Evolutionary conservation across 495 filamentous ascomycete species (phyloP), one percentile per base, ranked within the genome.

Genomic region (Trichoderma asperelloides): DNA sequence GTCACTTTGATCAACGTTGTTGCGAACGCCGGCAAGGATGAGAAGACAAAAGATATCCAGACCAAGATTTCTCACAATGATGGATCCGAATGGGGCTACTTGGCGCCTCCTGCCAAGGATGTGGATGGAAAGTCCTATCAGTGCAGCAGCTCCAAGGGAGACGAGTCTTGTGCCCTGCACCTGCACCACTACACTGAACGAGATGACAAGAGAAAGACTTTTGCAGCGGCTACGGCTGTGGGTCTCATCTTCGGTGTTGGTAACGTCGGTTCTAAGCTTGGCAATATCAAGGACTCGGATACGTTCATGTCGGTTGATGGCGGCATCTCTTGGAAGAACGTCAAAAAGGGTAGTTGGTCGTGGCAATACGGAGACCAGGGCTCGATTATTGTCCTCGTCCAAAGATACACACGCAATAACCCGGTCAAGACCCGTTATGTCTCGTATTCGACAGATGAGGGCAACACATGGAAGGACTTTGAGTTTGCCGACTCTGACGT

Each of bases 301-400:
- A 98, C 94, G 0, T 99, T 91, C 80, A 86, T 97, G 75, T 95
- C 91, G 45, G 78, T 78, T 1, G 92, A 99, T 75, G 95, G 88
- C 43, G 96, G 96, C n/a, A 78, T 97, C 67, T 87, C 79, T 37
- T 99, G 96, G 96, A 89, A 82, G 55, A 82, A 87, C 43, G 88
- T 90, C 65, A 93, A 87, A 79, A 91, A 94, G 73, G 96, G 95
- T 9, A 83, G 78, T 43, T 96, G 92, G 78, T 88, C 89, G 78
- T 99, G 92, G 91, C 92, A 96, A 70, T 96, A 88, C 71, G 95
- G 95, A 65, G 96, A 98, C 69, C 91, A 96, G 74, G 96, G 96
- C 21, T 92, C 91, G 1, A 86, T 98, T 70, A 84, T 98, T 66
- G 92, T 96, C 37, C 88, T 99, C 65, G 91, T 93, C 33, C 78